These are phyloP conservation scores for Apiotrichum gamsii DNA, from an alignment of 1,284 basidiomycete genomes.

Conservation along the genomic window DNA sequence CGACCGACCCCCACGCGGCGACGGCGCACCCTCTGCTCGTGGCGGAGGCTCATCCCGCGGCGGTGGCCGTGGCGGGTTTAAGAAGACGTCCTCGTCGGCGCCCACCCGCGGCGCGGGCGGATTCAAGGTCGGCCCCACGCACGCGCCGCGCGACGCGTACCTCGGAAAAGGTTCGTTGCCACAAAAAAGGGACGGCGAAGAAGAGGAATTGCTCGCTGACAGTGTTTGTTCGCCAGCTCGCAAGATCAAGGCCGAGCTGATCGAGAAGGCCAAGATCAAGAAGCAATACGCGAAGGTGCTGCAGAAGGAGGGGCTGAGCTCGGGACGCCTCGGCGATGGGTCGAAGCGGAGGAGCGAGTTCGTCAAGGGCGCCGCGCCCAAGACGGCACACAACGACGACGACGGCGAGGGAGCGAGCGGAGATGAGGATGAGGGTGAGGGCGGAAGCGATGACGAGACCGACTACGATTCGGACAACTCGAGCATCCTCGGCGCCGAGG, in stretches of 20 bases:
- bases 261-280: slow-evolving; percentile 52
- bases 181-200: no score
- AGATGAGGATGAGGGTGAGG: not conserved
- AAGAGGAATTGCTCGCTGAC: not conserved
- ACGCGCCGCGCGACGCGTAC: slow-evolving; percentile 45
- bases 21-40: no score
- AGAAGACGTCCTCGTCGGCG: no score
- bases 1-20: no score
- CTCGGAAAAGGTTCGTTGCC: slow-evolving; percentile 45
- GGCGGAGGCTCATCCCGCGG: no score
- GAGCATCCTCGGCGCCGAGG: slow-evolving; percentile 2
- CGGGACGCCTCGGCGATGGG: slow-evolving; percentile 31
- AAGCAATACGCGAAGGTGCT: slow-evolving; percentile 51
- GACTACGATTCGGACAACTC: slow-evolving; percentile 8
- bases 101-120: not conserved
- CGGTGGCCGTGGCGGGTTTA: no score
- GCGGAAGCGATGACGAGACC: not conserved
- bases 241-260: slow-evolving; percentile 52
- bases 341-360: slow-evolving; percentile 3
- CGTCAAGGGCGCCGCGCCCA: not conserved
- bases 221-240: slow-evolving; percentile 38
- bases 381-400: not conserved
- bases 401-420: slow-evolving; percentile 1
- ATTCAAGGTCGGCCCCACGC: slow-evolving; percentile 44
- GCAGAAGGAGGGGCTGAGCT: slow-evolving; percentile 46